Conservation (phyloP, 2,329 filamentous ascomycete species). For the Parascedosporium putredinis region DNA sequence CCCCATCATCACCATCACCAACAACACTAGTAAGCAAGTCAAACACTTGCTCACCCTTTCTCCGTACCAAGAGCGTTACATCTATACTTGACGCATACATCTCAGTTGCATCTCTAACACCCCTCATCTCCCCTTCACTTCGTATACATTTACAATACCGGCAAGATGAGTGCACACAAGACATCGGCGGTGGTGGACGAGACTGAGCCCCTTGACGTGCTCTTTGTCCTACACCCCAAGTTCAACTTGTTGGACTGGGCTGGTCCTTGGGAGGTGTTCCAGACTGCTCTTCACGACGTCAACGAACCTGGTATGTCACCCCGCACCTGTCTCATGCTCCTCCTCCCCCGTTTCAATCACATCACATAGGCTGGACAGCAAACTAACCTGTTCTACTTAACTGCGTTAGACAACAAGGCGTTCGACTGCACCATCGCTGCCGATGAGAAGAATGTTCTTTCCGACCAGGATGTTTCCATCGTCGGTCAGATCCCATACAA, state of each 20-base stretch:
- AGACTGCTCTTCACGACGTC: conserved; percentile 39
- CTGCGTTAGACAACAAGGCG: conserved; percentile 36
- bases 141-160: conserved; percentile 15
- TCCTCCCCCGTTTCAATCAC: background rate
- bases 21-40: too few species aligned
- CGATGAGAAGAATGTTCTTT: conserved; percentile 43
- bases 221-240: conserved; percentile 49
- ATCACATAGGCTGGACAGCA: background rate
- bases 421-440: conserved; percentile 48
- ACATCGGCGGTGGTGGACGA: conserved; percentile 44
- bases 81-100: background rate
- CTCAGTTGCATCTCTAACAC: background rate
- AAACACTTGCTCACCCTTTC: too few species aligned
- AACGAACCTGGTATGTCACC: conserved; percentile 38
- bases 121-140: conserved; percentile 6
- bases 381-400: background rate
- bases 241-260: conserved; percentile 51
- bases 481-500: conserved; percentile 68
- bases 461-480: conserved; percentile 56
- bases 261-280: conserved; percentile 42
- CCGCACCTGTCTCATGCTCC: conserved; percentile 1
- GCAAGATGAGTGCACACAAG: conserved; percentile 48
- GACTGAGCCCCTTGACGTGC: conserved; percentile 44
- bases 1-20: background rate
- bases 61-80: too few species aligned